These are phyloP conservation scores for Leishmania lainsoni DNA, from an alignment of 208 protist genomes.

Conservation along the genomic window DNA sequence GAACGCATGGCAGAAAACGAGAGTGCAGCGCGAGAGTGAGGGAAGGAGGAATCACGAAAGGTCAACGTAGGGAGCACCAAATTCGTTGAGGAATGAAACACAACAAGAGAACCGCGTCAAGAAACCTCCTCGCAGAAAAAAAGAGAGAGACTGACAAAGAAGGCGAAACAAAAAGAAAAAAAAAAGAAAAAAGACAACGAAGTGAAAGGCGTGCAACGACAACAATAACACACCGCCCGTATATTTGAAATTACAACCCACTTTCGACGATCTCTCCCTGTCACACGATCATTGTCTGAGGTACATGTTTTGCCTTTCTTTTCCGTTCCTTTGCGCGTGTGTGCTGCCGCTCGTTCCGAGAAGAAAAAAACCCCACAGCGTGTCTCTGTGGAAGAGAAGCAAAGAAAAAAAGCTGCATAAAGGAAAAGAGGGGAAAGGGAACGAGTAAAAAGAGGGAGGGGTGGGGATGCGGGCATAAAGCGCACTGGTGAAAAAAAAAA, in stretches of 20 bases:
- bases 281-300: neutral
- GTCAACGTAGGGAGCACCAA: neutral
- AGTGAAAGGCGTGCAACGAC: neutral
- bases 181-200: neutral
- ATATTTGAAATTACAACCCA: neutral
- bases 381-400: neutral
- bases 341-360: neutral
- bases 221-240: neutral
- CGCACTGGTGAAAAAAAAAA: neutral
- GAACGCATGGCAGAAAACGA: neutral
- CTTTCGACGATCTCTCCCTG: neutral
- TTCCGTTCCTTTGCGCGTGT: neutral
- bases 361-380: neutral
- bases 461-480: neutral
- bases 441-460: neutral
- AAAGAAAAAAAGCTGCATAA: neutral
- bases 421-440: neutral
- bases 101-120: neutral
- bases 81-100: neutral
- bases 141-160: neutral
- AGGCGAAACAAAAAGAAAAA: neutral
- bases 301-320: neutral
- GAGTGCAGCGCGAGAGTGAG: constrained; percentile 1
- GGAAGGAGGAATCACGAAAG: neutral
- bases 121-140: neutral